Percentiles rank a stretch among this genome's conserved stretches.
Evolutionary conservation across 2,329 filamentous ascomycete genomes (phyloP).

Genomic region (Davidsoniella australis): DNA sequence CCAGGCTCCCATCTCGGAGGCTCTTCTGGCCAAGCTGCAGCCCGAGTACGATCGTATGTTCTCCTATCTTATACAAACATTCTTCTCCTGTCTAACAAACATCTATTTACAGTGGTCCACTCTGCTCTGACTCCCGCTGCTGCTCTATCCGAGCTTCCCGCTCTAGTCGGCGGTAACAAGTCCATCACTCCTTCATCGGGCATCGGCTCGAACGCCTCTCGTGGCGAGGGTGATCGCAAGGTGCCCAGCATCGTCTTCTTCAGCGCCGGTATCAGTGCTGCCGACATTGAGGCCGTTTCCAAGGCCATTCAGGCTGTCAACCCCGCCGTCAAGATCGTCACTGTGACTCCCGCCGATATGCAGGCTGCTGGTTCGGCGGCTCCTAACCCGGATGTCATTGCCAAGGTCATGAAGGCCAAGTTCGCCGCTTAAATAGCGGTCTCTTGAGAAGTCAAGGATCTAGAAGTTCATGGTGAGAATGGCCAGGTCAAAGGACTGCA

Average conservation of each 20-base stretch:
- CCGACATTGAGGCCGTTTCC: conserved; percentile 2
- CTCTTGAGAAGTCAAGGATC: neutral
- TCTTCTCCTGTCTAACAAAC: neutral
- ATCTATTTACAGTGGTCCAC: conserved; percentile 6
- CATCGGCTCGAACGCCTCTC: conserved; percentile 10
- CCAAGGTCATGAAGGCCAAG: conserved; percentile 11
- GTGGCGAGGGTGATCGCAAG: neutral
- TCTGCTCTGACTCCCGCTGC: conserved; percentile 3
- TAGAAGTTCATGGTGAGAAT: neutral
- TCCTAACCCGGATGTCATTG: conserved; percentile 6
- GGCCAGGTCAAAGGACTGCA: neutral
- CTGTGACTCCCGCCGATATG: neutral
- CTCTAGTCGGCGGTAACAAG: conserved; percentile 4
- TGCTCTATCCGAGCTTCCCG: conserved; percentile 8
- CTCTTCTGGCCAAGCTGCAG: conserved; percentile 5
- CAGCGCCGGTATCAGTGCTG: neutral
- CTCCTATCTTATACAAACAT: neutral
- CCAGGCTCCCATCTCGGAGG: conserved; percentile 8
- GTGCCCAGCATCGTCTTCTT: conserved; percentile 5
- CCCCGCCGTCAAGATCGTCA: neutral
- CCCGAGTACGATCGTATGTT: conserved; percentile 12
- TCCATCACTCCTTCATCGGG: neutral
- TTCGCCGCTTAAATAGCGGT: neutral
- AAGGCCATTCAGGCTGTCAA: conserved; percentile 1
- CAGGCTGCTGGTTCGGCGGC: neutral